Evolutionary conservation across 805 yeast genomes (phyloP), one percentile per base, ranked within the genome.

Genomic region (Candida piceae): DNA sequence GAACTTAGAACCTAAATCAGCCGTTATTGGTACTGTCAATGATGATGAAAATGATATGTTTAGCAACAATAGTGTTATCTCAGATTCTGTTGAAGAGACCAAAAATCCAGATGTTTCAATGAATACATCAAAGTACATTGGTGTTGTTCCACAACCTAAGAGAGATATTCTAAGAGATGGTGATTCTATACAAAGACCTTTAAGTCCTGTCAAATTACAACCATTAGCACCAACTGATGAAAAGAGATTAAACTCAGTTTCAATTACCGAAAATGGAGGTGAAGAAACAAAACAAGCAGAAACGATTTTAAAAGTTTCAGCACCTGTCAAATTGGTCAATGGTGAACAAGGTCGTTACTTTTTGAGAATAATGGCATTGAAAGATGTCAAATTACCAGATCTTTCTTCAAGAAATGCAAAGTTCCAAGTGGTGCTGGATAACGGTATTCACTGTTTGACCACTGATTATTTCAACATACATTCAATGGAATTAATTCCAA

Each of bases 371-470:
- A 60, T 70, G 34, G 70, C 70, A 1, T 54, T 78, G 31, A 62
- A 63, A 37, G 67, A 66, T 21, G 48, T 79, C 17, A 55, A 57
- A n/a, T 53, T 80, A 27, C 73, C 79, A 1, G 76, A 71, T 16
- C 45, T 74, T 21, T 50, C 47, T 16, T 55, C 57, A 7, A 71
- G 70, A 33, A 59, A 70, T 15, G 79, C 76, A 1, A 64, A 67
- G 38, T 70, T 76, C 53, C 67, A 72, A 35, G 46, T 78, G 15
- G 71, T 76, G 5, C 61, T 81, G 36, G 96, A 88, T 55, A 88
- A 88, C 55, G 95, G 95, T 5, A 76, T 78, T 26, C 94, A 88
- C 53, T 74, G 85, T 40, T 72, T 85, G 32, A 73, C 78, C 25
- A 86, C 95, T 0, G 58, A 55, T 18, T 58, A 42, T 31, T 69